phyloP scores from a whole-genome alignment of 495 filamentous ascomycete genomes.

The Cladorrhinum samala region DNA sequence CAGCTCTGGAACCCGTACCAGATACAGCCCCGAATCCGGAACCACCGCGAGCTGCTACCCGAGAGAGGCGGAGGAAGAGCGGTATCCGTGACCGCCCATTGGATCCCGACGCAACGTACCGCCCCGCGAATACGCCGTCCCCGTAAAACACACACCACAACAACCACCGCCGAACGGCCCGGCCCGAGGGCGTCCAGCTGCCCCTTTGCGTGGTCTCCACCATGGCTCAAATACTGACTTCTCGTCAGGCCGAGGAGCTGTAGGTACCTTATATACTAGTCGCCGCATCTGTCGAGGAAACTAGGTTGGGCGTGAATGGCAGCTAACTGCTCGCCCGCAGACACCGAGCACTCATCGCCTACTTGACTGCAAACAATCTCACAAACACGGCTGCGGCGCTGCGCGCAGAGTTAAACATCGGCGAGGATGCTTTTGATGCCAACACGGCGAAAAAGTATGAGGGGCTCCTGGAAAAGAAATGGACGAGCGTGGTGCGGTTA shows the following conservation, averaged over 20 bases:
- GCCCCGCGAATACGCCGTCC: conserved; percentile 10
- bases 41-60: no score
- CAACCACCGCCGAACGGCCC: not conserved
- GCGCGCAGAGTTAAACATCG: conserved; percentile 57
- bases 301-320: not conserved
- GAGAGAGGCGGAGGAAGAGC: no score
- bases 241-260: conserved; percentile 84
- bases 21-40: not conserved
- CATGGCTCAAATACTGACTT: conserved; percentile 74
- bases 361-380: conserved; percentile 68
- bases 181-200: not conserved
- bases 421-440: conserved; percentile 65
- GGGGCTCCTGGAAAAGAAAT: conserved; percentile 87
- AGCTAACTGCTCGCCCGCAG: conserved; percentile 40
- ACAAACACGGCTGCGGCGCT: conserved; percentile 60
- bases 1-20: no score
- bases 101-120: conserved; percentile 2
- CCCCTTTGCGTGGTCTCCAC: conserved; percentile 19
- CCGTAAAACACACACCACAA: conserved; percentile 8
- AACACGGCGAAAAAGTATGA: conserved; percentile 82
- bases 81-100: not conserved
- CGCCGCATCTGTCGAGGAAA: not conserved
- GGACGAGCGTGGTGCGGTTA: conserved; percentile 84
- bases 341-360: conserved; percentile 87
- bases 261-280: conserved; percentile 41